Percentiles rank a stretch among this genome's conserved stretches.
These are phyloP conservation scores for Neolecta irregularis DNA, from an alignment of 1,139 yeast genomes.

Conservation along the genomic window DNA sequence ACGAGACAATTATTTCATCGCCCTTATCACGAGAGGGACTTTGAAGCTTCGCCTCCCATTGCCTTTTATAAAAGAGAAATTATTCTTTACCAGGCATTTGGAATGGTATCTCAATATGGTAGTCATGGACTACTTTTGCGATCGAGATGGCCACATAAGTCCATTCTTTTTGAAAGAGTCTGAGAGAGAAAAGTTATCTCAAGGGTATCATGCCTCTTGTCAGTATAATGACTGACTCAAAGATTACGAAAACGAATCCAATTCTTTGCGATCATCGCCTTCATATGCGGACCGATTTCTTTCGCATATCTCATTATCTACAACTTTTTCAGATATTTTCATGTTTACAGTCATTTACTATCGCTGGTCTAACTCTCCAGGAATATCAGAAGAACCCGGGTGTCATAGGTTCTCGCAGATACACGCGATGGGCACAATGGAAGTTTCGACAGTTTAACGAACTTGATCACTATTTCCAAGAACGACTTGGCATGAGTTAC, in stretches of 20 bases:
- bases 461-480: constrained; percentile 69
- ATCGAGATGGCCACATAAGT: constrained; percentile 70
- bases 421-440: constrained; percentile 93
- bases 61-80: constrained; percentile 30
- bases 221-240: background rate
- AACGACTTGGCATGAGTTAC: constrained; percentile 59
- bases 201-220: constrained; percentile 23
- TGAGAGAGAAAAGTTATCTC: constrained; percentile 50
- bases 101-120: constrained; percentile 92
- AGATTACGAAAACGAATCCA: constrained; percentile 60
- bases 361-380: constrained; percentile 7
- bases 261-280: constrained; percentile 74
- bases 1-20: constrained; percentile 82
- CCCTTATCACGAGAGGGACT: constrained; percentile 65
- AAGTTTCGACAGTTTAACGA: constrained; percentile 87
- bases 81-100: constrained; percentile 53
- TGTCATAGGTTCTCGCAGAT: constrained; percentile 68
- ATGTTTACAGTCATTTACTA: constrained; percentile 20
- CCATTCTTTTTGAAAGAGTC: constrained; percentile 55
- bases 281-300: constrained; percentile 69
- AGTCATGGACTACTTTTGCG: constrained; percentile 72
- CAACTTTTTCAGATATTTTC: constrained; percentile 79
- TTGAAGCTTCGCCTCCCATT: constrained; percentile 45
- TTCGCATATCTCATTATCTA: constrained; percentile 67
- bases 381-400: constrained; percentile 86